A percentile compares a stretch with the other conserved stretches of the same genome.
Conservation (phyloP, 2,329 filamentous ascomycete species). For the Aspergillus pseudonomiae region DNA sequence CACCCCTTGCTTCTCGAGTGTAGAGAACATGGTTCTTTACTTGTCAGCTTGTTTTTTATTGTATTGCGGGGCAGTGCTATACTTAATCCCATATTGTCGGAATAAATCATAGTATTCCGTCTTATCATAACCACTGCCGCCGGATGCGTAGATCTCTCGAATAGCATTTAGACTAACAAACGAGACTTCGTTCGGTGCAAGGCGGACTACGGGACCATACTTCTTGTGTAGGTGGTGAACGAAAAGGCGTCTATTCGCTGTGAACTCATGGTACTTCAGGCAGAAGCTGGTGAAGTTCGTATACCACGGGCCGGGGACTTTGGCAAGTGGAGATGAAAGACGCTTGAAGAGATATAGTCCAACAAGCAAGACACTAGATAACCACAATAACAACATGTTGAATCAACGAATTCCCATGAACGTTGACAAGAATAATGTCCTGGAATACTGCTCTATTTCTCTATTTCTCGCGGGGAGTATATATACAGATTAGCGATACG, state of each 20-base stretch:
- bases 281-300: constrained; percentile 31
- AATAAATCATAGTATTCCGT: constrained; percentile 41
- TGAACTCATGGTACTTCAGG: constrained; percentile 37
- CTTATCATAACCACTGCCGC: constrained; percentile 42
- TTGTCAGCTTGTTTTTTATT: not conserved
- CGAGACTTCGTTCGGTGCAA: constrained; percentile 35
- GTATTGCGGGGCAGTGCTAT: not conserved
- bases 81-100: constrained; percentile 36
- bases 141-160: constrained; percentile 36
- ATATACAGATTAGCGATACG: not conserved
- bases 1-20: constrained; percentile 17
- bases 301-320: constrained; percentile 34
- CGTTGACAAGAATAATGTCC: not conserved
- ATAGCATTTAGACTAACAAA: constrained; percentile 33
- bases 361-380: not conserved
- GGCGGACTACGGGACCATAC: constrained; percentile 33
- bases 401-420: not conserved
- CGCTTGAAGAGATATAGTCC: not conserved
- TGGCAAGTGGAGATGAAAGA: constrained; percentile 1
- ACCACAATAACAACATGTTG: not conserved
- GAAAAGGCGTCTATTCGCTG: constrained; percentile 29
- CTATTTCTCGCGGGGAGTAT: not conserved
- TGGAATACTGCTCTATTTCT: not conserved
- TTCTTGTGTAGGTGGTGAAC: constrained; percentile 31
- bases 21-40: constrained; percentile 22